Evolutionary conservation across 352 stramenopile genomes (phyloP).

Genomic region (Phytophthora europaea): DNA sequence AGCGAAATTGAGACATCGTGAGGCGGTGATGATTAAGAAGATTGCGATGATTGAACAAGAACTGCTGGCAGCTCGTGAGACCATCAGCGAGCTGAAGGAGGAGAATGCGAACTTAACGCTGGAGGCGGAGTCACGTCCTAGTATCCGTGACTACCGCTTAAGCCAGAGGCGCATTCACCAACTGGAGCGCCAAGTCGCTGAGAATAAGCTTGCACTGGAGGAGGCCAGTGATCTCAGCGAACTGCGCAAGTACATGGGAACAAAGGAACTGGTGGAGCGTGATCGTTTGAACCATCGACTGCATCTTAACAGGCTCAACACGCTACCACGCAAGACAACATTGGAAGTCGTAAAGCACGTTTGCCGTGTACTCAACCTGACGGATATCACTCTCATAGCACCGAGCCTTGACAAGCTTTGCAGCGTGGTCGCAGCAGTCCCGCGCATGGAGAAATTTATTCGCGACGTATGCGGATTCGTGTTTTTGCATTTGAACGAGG

Average conservation of each 20-base stretch:
- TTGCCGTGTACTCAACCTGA: constrained; percentile 82
- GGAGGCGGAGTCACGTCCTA: constrained; percentile 82
- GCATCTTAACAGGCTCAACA: constrained; percentile 80
- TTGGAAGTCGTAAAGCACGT: constrained; percentile 89
- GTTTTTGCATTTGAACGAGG: constrained; percentile 54
- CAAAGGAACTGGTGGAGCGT: constrained; percentile 80
- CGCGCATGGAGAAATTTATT: constrained; percentile 90
- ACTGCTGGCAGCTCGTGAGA: constrained; percentile 65
- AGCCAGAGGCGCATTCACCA: constrained; percentile 79
- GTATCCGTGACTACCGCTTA: constrained; percentile 84
- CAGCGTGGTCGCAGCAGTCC: constrained; percentile 81
- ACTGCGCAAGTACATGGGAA: constrained; percentile 85
- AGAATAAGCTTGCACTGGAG: constrained; percentile 80
- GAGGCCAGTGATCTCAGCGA: constrained; percentile 83
- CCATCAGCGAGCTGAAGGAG: constrained; percentile 78
- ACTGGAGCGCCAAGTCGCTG: constrained; percentile 78
- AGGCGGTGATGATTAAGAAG: constrained; percentile 84
- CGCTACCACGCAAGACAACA: constrained; percentile 79
- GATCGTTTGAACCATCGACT: constrained; percentile 85
- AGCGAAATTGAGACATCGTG: constrained; percentile 67
- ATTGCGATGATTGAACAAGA: constrained; percentile 81
- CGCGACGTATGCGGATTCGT: constrained; percentile 86
- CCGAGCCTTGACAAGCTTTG: constrained; percentile 86
- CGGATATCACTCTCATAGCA: constrained; percentile 84
- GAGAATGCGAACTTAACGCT: constrained; percentile 84